A percentile compares a stretch with the other conserved stretches of the same genome.
phyloP scores from a whole-genome alignment of 805 yeast species.

The Scheffersomyces ergatensis region DNA sequence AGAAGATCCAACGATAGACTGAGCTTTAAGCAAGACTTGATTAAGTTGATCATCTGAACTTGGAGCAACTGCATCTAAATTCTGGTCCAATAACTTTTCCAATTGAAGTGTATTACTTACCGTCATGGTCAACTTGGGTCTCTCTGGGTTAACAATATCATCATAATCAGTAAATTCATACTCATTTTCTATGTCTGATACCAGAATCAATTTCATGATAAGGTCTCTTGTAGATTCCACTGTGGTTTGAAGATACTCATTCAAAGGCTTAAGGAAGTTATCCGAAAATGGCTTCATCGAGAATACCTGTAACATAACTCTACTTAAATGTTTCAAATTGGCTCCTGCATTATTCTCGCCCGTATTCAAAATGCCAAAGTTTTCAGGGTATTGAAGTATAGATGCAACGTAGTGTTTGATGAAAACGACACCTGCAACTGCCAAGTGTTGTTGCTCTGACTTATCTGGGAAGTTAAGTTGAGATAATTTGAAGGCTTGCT shows the following conservation, averaged over 20 bases:
- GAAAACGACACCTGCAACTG: slow-evolving; percentile 67
- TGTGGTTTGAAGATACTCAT: slow-evolving; percentile 61
- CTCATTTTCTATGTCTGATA: slow-evolving; percentile 55
- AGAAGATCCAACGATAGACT: slow-evolving; percentile 33
- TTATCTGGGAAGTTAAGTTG: slow-evolving; percentile 55
- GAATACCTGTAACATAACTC: slow-evolving; percentile 63
- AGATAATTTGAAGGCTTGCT: slow-evolving; percentile 33
- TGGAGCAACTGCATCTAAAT: slow-evolving; percentile 45
- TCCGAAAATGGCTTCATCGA: slow-evolving; percentile 69
- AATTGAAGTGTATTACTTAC: slow-evolving; percentile 47
- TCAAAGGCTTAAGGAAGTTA: slow-evolving; percentile 74
- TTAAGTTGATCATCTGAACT: slow-evolving; percentile 53
- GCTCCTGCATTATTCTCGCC: slow-evolving; percentile 25
- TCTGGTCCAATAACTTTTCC: slow-evolving; percentile 39
- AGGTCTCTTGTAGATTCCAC: slow-evolving; percentile 45
- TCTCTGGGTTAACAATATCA: slow-evolving; percentile 54
- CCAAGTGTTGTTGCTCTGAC: slow-evolving; percentile 55
- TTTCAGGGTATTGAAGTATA: slow-evolving; percentile 51
- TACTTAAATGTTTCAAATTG: slow-evolving; percentile 56
- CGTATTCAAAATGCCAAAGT: slow-evolving; percentile 47
- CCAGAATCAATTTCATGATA: slow-evolving; percentile 47
- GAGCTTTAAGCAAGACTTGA: slow-evolving; percentile 41
- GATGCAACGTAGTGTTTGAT: slow-evolving; percentile 49
- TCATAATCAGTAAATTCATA: slow-evolving; percentile 66
- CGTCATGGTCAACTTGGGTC: slow-evolving; percentile 44